Conservation (phyloP, 345 rosid species). For the Sisymbrium altissimum region DNA sequence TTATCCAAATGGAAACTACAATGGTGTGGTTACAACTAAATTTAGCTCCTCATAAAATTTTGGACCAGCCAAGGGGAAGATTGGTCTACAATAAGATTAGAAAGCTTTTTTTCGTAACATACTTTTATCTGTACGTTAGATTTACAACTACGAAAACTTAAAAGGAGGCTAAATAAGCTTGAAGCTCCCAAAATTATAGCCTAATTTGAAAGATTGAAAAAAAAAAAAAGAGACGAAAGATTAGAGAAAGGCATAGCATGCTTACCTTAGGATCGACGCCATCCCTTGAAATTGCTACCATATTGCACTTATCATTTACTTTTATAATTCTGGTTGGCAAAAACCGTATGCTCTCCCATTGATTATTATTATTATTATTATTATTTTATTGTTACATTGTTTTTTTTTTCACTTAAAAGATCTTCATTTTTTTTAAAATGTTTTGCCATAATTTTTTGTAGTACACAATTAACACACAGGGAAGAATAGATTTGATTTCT, state of each 20-base stretch:
- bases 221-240: neutral
- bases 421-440: neutral
- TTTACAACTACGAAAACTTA: too few species aligned
- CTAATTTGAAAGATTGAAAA: neutral
- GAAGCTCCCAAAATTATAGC: neutral
- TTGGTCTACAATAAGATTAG: too few species aligned
- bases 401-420: neutral
- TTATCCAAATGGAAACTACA: too few species aligned
- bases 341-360: neutral
- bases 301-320: neutral
- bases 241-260: slow-evolving; percentile 1
- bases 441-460: neutral
- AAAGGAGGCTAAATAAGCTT: neutral
- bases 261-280: slow-evolving; percentile 15
- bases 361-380: too few species aligned
- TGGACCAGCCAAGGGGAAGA: too few species aligned
- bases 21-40: too few species aligned
- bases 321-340: neutral
- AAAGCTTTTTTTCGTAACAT: too few species aligned
- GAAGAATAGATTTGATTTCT: too few species aligned
- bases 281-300: neutral
- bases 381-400: neutral
- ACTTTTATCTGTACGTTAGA: too few species aligned
- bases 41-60: too few species aligned
- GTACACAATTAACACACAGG: neutral